Base-by-base conservation (phyloP, 2,329 filamentous ascomycete genomes). In the Epichloe festucae region DNA sequence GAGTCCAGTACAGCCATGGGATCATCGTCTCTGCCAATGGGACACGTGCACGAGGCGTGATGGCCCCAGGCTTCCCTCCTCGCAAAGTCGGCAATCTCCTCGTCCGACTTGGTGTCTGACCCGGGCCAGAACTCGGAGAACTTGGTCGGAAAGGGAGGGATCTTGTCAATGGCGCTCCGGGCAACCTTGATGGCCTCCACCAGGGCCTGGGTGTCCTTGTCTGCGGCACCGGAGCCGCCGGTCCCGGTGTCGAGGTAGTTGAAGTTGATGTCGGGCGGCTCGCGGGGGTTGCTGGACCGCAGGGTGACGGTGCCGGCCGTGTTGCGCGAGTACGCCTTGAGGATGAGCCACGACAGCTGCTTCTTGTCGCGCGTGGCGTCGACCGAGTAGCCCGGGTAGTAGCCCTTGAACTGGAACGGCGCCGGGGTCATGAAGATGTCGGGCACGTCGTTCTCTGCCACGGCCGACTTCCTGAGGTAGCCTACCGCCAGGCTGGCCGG, bases 291-390 rank as follows among this genome's bases (percentile, higher is more conserved):
- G 0, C 74, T 66, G 0, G 78, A 82, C 14, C 70, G 70, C 5
- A 89, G 74, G 3, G 65, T 73, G 3, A 89, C 83, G 1, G 73
- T 76, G 7, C 85, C 85, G 3, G 44, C 44, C 10, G 19, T 46
- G 27, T 46, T 46, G 11, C 27, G 44, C 19, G 44, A 31, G 44
- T 46, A 46, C 15, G 21, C 44, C 17, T 46, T 46, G 44, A 46
- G 44, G 15, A 46, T 46, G 14, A 46, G 44, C 44, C 44, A 46
- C 10, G 21, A 15, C 12, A 46, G 15, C 27, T 46, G 44, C 3
- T 15, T 21, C 17, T 46, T 46, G 17, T 46, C 27, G n/a, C 27
- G 44, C n/a, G 27, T 46, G 4, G 44, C 44, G 27, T 46, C 44
- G 27, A 34, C 27, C 0, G 44, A 27, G 27, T 46, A 46, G 15